Conservation (phyloP, 164 flowering plant species). For the Nymphaea thermarum region DNA sequence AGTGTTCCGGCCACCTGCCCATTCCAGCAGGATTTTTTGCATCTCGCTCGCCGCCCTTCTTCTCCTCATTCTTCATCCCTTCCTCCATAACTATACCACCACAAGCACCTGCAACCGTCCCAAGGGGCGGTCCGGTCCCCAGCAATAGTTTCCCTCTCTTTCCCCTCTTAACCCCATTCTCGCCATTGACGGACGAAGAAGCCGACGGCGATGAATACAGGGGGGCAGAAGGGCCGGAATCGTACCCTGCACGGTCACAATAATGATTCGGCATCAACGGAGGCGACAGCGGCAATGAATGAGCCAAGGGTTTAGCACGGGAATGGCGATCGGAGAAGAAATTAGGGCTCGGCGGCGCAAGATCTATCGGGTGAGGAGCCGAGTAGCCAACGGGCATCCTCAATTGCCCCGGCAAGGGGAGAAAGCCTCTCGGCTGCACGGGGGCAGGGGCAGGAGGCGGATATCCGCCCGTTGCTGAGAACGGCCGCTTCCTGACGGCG, state of each 20-base stretch:
- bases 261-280: neutral
- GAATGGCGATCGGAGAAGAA: no score
- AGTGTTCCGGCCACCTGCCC: neutral
- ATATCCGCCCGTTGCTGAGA: slow-evolving; percentile 8
- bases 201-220: neutral
- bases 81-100: neutral
- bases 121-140: neutral
- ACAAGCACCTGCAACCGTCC: neutral
- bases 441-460: slow-evolving; percentile 29
- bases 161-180: neutral
- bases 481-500: slow-evolving; percentile 24
- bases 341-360: no score
- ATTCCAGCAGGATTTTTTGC: neutral
- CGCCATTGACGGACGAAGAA: neutral
- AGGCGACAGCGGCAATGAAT: neutral
- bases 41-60: neutral
- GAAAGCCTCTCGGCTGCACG: neutral
- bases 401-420: slow-evolving; percentile 5
- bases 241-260: neutral
- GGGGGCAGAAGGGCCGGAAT: neutral
- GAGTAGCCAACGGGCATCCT: neutral
- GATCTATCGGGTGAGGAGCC: no score
- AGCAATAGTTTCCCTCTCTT: neutral
- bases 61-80: neutral
- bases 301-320: neutral